Base-by-base conservation (phyloP, 768 basidiomycete species). In the Hortiboletus flavorubellus region DNA sequence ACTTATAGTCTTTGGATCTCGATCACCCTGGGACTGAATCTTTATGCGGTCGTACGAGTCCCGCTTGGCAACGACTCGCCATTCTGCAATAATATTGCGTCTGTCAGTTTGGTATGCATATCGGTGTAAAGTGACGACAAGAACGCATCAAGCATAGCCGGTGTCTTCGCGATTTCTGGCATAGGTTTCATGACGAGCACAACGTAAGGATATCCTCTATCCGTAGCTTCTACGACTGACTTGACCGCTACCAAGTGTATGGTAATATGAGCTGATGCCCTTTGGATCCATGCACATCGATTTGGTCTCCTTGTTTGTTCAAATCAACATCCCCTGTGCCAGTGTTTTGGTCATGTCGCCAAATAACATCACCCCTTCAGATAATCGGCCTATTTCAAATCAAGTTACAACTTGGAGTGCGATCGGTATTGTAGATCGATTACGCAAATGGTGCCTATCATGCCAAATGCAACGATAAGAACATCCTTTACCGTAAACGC, bases 161-260 rank as follows among this genome's bases (percentile, higher is more conserved):
- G 73, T 7, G 85, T 88, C 11, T 76, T 79, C 2, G 72, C 63
- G 10, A 87, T 63, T 61, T 91, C 89, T 4, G 89, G 88, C 16
- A 90, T 70, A 5, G 83, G 82, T 65, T 91, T 91, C 1, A 86
- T 88, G 4, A 84, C 77, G 45, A 89, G 66, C 31, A 91, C 69
- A 6, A 88, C 86, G 66, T 85, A 83, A 42, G 79, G 75, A 67
- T 89, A 91, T 1, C 77, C 64, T 35, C 74, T 66, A 64, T 87
- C 85, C 16, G 79, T 75, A 11, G 89, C 89, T 39, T 83, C 82
- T 1, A 66, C 68, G 31, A 90, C 77, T 4, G 81, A 81, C 34
- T 68, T 77, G 60, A 82, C 79, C 48, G 87, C 88, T 88, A 42
- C 3, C 34, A 41, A 12, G 26, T 26, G 26, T 26, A n/a, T 18